These are phyloP conservation scores for Puccinia novopanici DNA, from an alignment of 1,284 basidiomycete genomes.

Conservation along the genomic window DNA sequence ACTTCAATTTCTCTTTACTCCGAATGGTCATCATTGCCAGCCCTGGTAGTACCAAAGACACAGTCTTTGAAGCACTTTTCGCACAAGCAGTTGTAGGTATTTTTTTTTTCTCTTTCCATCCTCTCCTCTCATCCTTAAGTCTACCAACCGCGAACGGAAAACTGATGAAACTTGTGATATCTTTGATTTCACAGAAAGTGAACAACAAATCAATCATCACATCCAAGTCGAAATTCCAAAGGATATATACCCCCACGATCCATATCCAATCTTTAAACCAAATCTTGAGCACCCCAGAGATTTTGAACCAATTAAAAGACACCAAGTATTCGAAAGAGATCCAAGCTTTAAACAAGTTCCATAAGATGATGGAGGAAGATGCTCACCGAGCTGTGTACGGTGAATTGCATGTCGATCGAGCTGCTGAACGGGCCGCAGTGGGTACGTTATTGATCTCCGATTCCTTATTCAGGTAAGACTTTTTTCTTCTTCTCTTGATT, in stretches of 20 bases:
- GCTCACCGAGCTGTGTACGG: slow-evolving; percentile 99
- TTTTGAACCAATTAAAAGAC: slow-evolving; percentile 76
- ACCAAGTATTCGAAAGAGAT: slow-evolving; percentile 98
- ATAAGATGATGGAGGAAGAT: slow-evolving; percentile 78
- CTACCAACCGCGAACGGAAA: background rate
- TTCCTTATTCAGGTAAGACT: slow-evolving; percentile 74
- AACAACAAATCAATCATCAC: slow-evolving; percentile 70
- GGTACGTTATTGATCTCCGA: slow-evolving; percentile 94
- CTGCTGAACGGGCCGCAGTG: slow-evolving; percentile 88
- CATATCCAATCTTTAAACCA: slow-evolving; percentile 96
- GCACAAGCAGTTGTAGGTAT: slow-evolving; percentile 68
- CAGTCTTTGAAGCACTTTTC: slow-evolving; percentile 81
- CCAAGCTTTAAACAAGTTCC: slow-evolving; percentile 75
- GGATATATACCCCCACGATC: slow-evolving; percentile 86
- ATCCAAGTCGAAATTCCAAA: slow-evolving; percentile 80
- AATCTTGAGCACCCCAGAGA: slow-evolving; percentile 70
- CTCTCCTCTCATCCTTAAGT: background rate
- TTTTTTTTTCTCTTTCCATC: background rate
- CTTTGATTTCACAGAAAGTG: slow-evolving; percentile 62
- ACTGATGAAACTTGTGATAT: background rate
- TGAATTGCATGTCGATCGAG: slow-evolving; percentile 85
- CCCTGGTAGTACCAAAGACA: slow-evolving; percentile 91
- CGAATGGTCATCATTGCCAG: slow-evolving; percentile 93
- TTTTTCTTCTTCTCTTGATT: background rate
- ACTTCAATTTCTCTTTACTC: slow-evolving; percentile 79